Percentiles rank a stretch among this genome's conserved stretches.
Evolutionary conservation across 352 stramenopile genomes (phyloP).

Genomic region (Pythium coloratum): DNA sequence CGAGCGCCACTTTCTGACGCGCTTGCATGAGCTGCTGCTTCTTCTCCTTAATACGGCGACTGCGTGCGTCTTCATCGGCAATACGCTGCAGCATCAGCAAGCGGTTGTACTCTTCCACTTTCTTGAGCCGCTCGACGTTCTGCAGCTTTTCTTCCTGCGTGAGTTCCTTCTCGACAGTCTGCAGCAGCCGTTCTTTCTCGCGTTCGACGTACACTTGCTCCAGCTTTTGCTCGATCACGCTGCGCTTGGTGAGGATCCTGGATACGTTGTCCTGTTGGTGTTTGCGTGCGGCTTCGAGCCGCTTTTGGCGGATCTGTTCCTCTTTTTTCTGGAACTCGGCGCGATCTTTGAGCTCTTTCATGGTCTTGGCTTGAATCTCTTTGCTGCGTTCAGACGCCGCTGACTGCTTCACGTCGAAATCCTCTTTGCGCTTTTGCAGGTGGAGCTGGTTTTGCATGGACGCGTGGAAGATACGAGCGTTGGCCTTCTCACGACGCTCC

Average conservation of each 20-base stretch:
- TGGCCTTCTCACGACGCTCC: constrained; percentile 54
- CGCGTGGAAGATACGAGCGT: constrained; percentile 53
- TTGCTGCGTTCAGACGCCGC: constrained; percentile 44
- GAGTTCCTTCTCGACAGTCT: constrained; percentile 58
- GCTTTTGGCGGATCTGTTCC: constrained; percentile 61
- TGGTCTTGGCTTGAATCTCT: constrained; percentile 65
- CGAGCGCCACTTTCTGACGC: constrained; percentile 60
- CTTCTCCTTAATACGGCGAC: constrained; percentile 57
- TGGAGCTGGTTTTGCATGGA: constrained; percentile 57
- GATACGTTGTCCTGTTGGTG: constrained; percentile 41
- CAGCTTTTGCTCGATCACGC: constrained; percentile 42
- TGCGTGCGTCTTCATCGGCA: constrained; percentile 56
- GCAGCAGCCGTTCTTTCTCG: constrained; percentile 47
- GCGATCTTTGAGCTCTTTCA: constrained; percentile 59
- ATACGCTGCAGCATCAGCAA: constrained; percentile 59
- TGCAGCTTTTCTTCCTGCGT: constrained; percentile 56
- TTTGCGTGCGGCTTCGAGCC: constrained; percentile 50
- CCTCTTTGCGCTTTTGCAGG: constrained; percentile 58
- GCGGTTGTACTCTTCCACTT: constrained; percentile 69
- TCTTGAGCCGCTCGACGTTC: constrained; percentile 74
- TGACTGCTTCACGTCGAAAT: constrained; percentile 61
- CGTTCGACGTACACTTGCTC: constrained; percentile 35
- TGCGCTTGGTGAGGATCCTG: constrained; percentile 44
- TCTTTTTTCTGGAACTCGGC: constrained; percentile 63
- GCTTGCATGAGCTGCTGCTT: constrained; percentile 58